Conservation (phyloP, 2,329 filamentous ascomycete genomes). For the Exserohilum turcica region DNA sequence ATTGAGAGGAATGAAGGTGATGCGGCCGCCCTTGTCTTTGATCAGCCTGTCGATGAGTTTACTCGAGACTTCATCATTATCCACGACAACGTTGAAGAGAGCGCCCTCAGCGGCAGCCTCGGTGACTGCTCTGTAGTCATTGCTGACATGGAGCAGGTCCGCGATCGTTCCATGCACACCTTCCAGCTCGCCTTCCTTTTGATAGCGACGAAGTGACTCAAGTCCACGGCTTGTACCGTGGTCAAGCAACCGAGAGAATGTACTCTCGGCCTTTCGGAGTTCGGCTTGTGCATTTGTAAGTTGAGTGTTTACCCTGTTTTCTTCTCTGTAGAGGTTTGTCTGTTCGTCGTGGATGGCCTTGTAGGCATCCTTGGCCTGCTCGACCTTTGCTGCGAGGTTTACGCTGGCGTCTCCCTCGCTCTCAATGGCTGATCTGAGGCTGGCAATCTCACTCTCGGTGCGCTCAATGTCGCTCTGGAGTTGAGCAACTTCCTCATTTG, state of each 20-base stretch:
- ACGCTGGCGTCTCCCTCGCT: slow-evolving; percentile 78
- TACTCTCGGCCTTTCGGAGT: slow-evolving; percentile 75
- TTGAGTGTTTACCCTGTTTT: slow-evolving; percentile 81
- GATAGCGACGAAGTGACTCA: slow-evolving; percentile 82
- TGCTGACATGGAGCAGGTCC: slow-evolving; percentile 85
- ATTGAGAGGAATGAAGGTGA: slow-evolving; percentile 94
- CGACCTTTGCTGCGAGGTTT: slow-evolving; percentile 72
- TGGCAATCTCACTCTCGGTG: slow-evolving; percentile 73
- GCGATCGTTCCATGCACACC: slow-evolving; percentile 92
- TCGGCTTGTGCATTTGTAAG: slow-evolving; percentile 77
- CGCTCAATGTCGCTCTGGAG: slow-evolving; percentile 73
- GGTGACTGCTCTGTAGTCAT: slow-evolving; percentile 83
- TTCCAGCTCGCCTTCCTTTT: slow-evolving; percentile 75
- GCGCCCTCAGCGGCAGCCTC: slow-evolving; percentile 92
- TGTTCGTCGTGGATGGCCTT: slow-evolving; percentile 84
- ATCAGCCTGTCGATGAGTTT: slow-evolving; percentile 79
- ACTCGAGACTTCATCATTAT: slow-evolving; percentile 86
- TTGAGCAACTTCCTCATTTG: slow-evolving; percentile 77
- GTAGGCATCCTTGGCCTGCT: slow-evolving; percentile 75
- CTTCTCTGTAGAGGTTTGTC: slow-evolving; percentile 85
- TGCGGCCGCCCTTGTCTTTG: slow-evolving; percentile 77
- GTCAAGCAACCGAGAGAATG: slow-evolving; percentile 85
- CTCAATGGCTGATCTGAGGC: slow-evolving; percentile 73
- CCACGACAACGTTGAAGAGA: slow-evolving; percentile 94
- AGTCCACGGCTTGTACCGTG: slow-evolving; percentile 84